Evolutionary conservation across 495 filamentous ascomycete species (phyloP).

Genomic region (Podospora anserina): DNA sequence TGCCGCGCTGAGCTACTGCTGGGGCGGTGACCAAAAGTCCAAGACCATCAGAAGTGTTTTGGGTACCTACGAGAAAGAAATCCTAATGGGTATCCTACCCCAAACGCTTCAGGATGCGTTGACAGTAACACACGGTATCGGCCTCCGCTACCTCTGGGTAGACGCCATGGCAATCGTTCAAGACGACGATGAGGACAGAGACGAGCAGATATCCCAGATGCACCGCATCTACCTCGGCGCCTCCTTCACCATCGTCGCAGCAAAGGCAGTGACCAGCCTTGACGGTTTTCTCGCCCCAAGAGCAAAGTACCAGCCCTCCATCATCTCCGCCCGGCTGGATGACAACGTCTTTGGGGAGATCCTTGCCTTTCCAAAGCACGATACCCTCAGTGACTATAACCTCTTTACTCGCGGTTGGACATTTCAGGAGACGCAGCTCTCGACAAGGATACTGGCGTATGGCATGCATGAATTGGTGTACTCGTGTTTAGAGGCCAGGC

Average conservation of each 20-base stretch:
- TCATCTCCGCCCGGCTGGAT: neutral
- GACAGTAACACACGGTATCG: conserved; percentile 15
- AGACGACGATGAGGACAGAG: conserved; percentile 11
- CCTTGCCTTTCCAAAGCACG: neutral
- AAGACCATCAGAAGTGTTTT: conserved; percentile 8
- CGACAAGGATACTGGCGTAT: neutral
- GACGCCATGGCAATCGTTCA: conserved; percentile 32
- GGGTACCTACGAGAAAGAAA: neutral
- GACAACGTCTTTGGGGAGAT: conserved; percentile 3
- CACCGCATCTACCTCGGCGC: conserved; percentile 7
- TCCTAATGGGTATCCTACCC: conserved; percentile 1
- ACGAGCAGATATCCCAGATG: conserved; percentile 3
- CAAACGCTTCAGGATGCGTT: conserved; percentile 28
- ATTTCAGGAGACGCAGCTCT: neutral
- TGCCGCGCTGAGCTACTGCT: conserved; percentile 23
- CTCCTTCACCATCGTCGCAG: neutral
- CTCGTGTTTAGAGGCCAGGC: neutral
- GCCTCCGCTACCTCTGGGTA: conserved; percentile 30
- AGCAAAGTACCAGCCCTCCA: neutral
- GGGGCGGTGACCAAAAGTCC: conserved; percentile 19
- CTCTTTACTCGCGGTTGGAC: neutral
- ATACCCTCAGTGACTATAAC: neutral
- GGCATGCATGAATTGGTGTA: neutral
- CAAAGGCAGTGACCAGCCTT: neutral
- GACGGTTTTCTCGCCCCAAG: neutral